Base-by-base conservation (phyloP, 495 filamentous ascomycete genomes). In the Lepraria neglecta region DNA sequence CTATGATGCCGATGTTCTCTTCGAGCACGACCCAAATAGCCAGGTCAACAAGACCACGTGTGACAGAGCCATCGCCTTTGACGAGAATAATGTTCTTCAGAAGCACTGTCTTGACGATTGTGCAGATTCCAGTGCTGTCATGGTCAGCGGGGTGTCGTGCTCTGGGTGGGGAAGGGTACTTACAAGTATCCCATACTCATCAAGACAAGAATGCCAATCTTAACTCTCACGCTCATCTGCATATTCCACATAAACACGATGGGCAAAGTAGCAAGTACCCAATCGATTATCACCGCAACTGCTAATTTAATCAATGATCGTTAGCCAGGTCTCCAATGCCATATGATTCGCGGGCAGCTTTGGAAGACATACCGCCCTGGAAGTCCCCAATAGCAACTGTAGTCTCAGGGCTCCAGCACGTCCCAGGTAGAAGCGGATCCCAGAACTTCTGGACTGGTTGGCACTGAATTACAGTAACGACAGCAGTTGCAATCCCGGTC, bases 391-490 rank as follows among this genome's bases (percentile, higher is more conserved):
- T 74, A 51, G 51, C 66, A 62, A 75, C 71, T 28, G 73, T 66
- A 43, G 74, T 74, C 21, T 73, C 35, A 21, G 73, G 70, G 40
- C 61, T 61, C 38, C 78, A 74, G 60, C 77, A 80, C 51, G 64
- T 30, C 14, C 76, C 77, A 15, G 65, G 30, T 21, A 73, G 69
- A 5, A 9, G 42, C 6, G 71, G 71, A 44, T 77, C 72, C 76
- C 77, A 80, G 61, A 77, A 74, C 52, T 72, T 78, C 10, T 63
- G 50, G 2, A 77, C 51, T 4, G 77, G 77, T 47, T 64, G 70
- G 65, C 77, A 80, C 59, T 78, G 76, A 51, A 76, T 52, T 9
- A 78, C 65, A 67, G 77, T 72, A 38, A 78, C 30, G 44, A 77
- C 71, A 64, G 76, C 72, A 59, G 74, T 74, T 15, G 77, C 63